Evolutionary conservation across 257 asterid genomes (phyloP), one percentile per base, ranked within the genome.

Genomic region (Solanum bulbocastanum): DNA sequence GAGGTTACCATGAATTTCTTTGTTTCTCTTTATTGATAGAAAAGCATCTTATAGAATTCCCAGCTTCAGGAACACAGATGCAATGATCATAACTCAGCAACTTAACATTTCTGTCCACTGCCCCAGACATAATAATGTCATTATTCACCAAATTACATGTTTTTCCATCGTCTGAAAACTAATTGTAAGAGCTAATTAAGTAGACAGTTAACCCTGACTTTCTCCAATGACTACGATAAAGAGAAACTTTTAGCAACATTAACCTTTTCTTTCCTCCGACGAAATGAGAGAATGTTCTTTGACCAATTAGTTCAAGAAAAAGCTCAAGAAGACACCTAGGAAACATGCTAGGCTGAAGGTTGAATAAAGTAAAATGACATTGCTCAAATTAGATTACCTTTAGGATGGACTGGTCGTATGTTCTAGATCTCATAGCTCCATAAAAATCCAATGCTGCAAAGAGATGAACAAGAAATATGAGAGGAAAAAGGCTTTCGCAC

Each of bases 361-460:
- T 44, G 69, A 78, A 35, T 84, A 25, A 86, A 37, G 75, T 30
- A 69, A 40, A 68, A 32, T 37, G 49, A 78, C 83, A 56, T 40
- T 12, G 78, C 42, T 65, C 42, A 27, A 46, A 81, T 81, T 3
- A 30, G 20, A 66, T 8, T 91, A 96, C 98, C 98, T 96, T 89
- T 73, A 95, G 86, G 88, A 95, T 92, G 78, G 98, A 94, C 79
- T 93, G 92, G 88, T 96, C 99, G 81, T 95, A 95, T 42, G 98
- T 96, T 90, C 99, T 92, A 81, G 98, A 95, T 90, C 99, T 92
- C 83, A 96, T 90, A 88, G 99, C 98, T 79, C 99, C 98, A 90
- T 94, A 96, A 88, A 96, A 95, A 88, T 96, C 99, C 95, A 96
- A 91, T 66, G 99, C 98, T 96, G 96, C 89, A 90, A 90, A 69